These are phyloP conservation scores for Xylaria sp. DNA, from an alignment of 2,329 filamentous ascomycete species.

Conservation along the genomic window DNA sequence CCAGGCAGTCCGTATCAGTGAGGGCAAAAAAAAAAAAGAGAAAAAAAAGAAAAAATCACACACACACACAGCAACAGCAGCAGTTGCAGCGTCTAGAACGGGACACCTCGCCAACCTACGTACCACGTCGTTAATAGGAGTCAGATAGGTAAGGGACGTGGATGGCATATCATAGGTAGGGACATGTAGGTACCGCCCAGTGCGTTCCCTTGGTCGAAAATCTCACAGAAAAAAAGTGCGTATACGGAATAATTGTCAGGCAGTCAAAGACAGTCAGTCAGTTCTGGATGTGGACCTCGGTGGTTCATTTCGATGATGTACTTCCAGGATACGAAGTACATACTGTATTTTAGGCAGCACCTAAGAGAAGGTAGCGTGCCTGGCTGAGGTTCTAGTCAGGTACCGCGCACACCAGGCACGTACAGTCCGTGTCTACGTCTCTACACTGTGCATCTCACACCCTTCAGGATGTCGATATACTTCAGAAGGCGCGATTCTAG, in stretches of 20 bases:
- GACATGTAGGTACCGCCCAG: slow-evolving; percentile 5
- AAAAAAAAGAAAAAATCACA: background rate
- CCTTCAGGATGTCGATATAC: background rate
- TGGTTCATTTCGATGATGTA: background rate
- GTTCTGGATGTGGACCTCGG: background rate
- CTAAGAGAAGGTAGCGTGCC: background rate
- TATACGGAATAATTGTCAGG: background rate
- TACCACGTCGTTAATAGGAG: background rate
- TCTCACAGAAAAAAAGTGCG: background rate
- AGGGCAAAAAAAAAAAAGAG: background rate
- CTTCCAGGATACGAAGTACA: background rate
- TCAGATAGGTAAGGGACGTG: slow-evolving; percentile 7
- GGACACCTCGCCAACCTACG: too few species aligned
- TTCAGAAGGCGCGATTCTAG: background rate
- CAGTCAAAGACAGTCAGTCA: background rate
- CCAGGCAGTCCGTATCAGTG: slow-evolving; percentile 8
- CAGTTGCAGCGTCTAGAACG: background rate
- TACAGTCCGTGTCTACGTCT: background rate
- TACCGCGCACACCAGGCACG: background rate
- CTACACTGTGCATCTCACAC: background rate
- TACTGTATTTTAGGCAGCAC: background rate
- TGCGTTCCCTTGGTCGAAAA: slow-evolving; percentile 13
- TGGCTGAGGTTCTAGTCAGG: background rate
- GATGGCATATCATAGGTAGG: too few species aligned
- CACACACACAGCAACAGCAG: background rate